phyloP scores from a whole-genome alignment of 2,329 filamentous ascomycete genomes.

The Metarhizium robertsii region DNA sequence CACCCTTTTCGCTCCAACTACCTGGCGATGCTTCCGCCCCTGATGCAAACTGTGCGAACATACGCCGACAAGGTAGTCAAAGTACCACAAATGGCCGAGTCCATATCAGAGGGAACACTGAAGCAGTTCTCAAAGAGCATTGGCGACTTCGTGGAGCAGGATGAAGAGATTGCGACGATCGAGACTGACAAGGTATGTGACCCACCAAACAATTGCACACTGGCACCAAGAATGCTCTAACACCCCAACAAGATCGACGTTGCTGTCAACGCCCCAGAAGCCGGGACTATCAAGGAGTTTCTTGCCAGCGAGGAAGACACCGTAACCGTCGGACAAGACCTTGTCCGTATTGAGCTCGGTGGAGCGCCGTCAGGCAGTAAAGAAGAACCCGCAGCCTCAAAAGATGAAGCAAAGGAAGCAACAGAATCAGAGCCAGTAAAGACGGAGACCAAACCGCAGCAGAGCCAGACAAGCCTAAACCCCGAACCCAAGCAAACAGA shows the following conservation, averaged over 20 bases:
- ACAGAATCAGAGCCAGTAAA: constrained; percentile 7
- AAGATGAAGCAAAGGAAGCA: constrained; percentile 19
- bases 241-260: constrained; percentile 68
- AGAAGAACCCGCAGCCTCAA: constrained; percentile 22
- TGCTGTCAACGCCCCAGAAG: constrained; percentile 84
- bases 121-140: constrained; percentile 92
- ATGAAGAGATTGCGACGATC: constrained; percentile 97
- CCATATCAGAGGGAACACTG: constrained; percentile 92
- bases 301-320: constrained; percentile 91
- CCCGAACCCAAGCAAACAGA: constrained; percentile 28
- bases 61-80: constrained; percentile 82
- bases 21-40: constrained; percentile 33
- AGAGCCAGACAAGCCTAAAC: constrained; percentile 12
- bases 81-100: constrained; percentile 97
- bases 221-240: neutral
- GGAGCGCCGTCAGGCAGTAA: constrained; percentile 37
- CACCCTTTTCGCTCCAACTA: constrained; percentile 13
- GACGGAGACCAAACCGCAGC: constrained; percentile 14
- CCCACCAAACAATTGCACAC: neutral
- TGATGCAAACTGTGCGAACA: constrained; percentile 47
- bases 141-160: constrained; percentile 87
- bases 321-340: constrained; percentile 85
- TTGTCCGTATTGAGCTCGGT: constrained; percentile 78
- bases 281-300: constrained; percentile 86
- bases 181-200: constrained; percentile 86